Percentiles rank a stretch among this genome's conserved stretches.
These are phyloP conservation scores for Pilobolus umbonatus DNA, from an alignment of 192 early-diverging fungal genomes.

Conservation along the genomic window DNA sequence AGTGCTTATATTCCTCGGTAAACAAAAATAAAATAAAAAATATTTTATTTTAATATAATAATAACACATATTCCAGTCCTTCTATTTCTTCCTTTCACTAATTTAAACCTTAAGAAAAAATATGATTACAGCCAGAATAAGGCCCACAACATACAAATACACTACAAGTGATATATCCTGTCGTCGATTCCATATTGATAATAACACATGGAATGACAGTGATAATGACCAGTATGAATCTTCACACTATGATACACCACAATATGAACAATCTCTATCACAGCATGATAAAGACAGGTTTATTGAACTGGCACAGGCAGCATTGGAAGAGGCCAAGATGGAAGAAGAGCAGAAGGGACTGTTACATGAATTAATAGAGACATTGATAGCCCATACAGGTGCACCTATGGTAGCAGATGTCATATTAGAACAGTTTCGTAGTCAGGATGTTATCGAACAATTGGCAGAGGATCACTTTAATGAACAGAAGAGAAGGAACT, in stretches of 20 bases:
- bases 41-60: too few relatives aligned
- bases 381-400: conserved; percentile 21
- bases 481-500: conserved; percentile 12
- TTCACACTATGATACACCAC: too few relatives aligned
- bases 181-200: too few relatives aligned
- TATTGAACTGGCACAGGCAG: conserved; percentile 32
- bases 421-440: conserved; percentile 31
- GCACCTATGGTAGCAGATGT: conserved; percentile 26
- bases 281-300: conserved; percentile 15
- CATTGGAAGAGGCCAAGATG: conserved; percentile 26
- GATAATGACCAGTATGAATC: too few relatives aligned
- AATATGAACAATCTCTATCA: neutral
- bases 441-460: conserved; percentile 35
- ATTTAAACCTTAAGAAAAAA: too few relatives aligned
- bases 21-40: too few relatives aligned
- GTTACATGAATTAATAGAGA: conserved; percentile 28
- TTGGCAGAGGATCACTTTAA: conserved; percentile 19
- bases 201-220: neutral
- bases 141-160: neutral
- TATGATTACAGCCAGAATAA: neutral
- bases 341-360: conserved; percentile 35
- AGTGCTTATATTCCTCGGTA: too few relatives aligned
- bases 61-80: too few relatives aligned
- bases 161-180: neutral
- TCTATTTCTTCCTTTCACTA: too few relatives aligned